Base-by-base conservation (phyloP, 202 grass and related monocot genomes). In the Schoenoplectus tabernaemontani region DNA sequence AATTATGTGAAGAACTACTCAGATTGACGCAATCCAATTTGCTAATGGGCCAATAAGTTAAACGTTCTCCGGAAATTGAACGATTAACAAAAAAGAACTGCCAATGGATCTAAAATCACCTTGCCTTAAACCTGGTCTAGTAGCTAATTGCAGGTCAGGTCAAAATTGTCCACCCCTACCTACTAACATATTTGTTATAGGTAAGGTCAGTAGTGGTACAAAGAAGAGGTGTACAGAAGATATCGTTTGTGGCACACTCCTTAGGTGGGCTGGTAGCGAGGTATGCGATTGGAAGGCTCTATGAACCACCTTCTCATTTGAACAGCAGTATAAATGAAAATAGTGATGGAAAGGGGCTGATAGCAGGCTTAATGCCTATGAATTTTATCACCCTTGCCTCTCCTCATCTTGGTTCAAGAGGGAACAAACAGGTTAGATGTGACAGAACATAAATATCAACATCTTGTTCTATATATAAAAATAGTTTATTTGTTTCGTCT, bases 361-460 rank as follows among this genome's bases (percentile, higher is more conserved):
- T 98, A 83, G 95, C 89, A 43, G 86, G 95, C 16, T 87, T 98
- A 81, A 85, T 87, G 82, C 89, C 95, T 59, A 98, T 98, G 89
- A 98, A 98, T 87, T 98, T 98, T 86, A 95, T 98, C 84, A 95
- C 95, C 61, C 95, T 98, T 76, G 95, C 95, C 59, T 95, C 95
- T 64, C 95, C 95, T 43, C 95, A 98, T 90, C 80, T 98, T 48
- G 95, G 95, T 82, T 98, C 95, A 81, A 94, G 95, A 79, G 95
- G 95, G 71, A 87, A 98, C 79, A 98, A 90, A 78, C 95, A 98
- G 87, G 94, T 90, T 87, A 75, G 41, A 51, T 22, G 82, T 89
- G 84, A 64, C 62, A 64, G 15, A 33, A 62, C 10, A 17, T 4
- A 54, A 54, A 34, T 54, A 74, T 53, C 24, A 7, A 32, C 15